Evolutionary conservation across 192 early-diverging fungal genomes (phyloP).

Genomic region (Mycoemilia scoparia): DNA sequence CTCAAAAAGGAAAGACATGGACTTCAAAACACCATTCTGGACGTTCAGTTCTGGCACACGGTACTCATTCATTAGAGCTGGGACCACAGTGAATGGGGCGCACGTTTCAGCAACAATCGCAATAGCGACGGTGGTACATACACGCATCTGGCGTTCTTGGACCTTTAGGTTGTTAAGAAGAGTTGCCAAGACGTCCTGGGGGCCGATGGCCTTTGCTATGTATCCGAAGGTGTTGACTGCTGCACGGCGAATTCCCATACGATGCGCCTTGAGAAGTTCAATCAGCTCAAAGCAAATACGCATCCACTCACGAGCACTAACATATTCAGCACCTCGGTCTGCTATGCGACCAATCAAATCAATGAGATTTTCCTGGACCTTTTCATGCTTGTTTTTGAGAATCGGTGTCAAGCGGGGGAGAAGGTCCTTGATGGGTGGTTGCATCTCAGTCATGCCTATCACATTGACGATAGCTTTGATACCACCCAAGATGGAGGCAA

Average conservation of each 20-base stretch:
- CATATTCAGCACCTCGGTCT: slow-evolving; percentile 92
- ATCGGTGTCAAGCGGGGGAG: slow-evolving; percentile 95
- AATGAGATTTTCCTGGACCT: slow-evolving; percentile 81
- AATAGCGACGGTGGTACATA: slow-evolving; percentile 98
- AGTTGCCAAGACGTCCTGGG: slow-evolving; percentile 96
- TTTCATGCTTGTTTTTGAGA: slow-evolving; percentile 91
- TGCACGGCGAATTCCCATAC: slow-evolving; percentile 86
- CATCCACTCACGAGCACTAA: slow-evolving; percentile 98
- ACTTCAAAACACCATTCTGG: slow-evolving; percentile 97
- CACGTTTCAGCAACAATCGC: slow-evolving; percentile 95
- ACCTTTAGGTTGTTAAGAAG: slow-evolving; percentile 96
- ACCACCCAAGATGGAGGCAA: slow-evolving; percentile 83
- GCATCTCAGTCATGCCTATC: slow-evolving; percentile 96
- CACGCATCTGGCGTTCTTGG: slow-evolving; percentile 97
- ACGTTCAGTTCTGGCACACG: slow-evolving; percentile 97
- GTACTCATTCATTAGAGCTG: slow-evolving; percentile 98
- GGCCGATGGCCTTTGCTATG: slow-evolving; percentile 97
- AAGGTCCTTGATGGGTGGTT: slow-evolving; percentile 93
- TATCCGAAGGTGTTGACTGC: slow-evolving; percentile 98
- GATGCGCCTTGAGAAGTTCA: slow-evolving; percentile 91
- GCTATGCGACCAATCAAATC: slow-evolving; percentile 98
- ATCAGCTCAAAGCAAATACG: slow-evolving; percentile 95
- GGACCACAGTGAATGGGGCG: slow-evolving; percentile 92
- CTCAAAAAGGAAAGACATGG: slow-evolving; percentile 90
- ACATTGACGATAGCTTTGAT: slow-evolving; percentile 93